Evolutionary conservation across 2,329 filamentous ascomycete genomes (phyloP), one percentile per base, ranked within the genome.

Genomic region (Cadophora sp.): DNA sequence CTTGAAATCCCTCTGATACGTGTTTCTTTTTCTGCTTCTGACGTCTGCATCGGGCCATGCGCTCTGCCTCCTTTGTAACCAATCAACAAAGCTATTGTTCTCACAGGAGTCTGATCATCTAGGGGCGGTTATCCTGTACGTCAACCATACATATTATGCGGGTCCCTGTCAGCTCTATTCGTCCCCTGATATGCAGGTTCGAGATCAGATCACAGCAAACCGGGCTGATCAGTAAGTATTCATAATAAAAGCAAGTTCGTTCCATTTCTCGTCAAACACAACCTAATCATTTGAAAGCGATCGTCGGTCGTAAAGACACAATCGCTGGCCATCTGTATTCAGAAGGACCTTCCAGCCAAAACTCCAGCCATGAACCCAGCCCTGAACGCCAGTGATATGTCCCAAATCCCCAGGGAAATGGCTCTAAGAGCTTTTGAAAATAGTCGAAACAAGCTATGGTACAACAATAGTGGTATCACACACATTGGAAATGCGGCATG

Each of bases 381-480:
- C 30, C 20, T 24, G 39, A 51, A 62, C 59, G 27, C 59, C 47
- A 24, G 20, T 24, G 8, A 48, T 30, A 30, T 16, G 59, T 27
- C 30, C 20, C 18, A 51, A 39, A 20, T 36, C 39, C 41, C 55
- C n/a, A 47, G 14, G 14, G 8, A 64, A 64, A 53, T 41, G 27
- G 30, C 53, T 50, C 47, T 36, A 33, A 47, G 53, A 65, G 61
- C 66, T 68, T 65, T 62, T 48, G 43, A 50, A 56, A 41, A 16
- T 56, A 51, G 27, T 68, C 20, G 60, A 60, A 61, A 64, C 60
- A 66, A 47, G 43, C 22, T 66, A 64, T 66, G 16, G 63, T 68
- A 68, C 64, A 68, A 63, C 64, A 68, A 63, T 11, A 27, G 33
- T 69, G 43, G 65, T 69, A 67, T 67, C 65, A 63, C 45, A 68